Conservation (phyloP, 352 stramenopile genomes). For the Globisporangium megalacanthum region DNA sequence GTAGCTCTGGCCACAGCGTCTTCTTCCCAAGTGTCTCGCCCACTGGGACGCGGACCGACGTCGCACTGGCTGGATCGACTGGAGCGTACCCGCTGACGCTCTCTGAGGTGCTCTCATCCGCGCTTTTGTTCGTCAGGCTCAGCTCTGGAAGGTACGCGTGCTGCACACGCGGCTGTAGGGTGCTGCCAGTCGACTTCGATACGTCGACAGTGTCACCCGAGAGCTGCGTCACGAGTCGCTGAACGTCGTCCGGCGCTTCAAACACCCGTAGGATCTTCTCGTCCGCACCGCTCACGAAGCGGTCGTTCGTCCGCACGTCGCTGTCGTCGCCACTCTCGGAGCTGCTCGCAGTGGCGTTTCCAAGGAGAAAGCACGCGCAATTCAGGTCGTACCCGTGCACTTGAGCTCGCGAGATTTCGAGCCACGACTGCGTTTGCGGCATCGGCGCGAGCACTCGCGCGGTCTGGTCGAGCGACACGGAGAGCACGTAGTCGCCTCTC, state of each 20-base stretch:
- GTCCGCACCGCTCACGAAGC: slow-evolving; percentile 73
- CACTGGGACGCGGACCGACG: slow-evolving; percentile 34
- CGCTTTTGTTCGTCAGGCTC: slow-evolving; percentile 70
- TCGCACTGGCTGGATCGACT: slow-evolving; percentile 4
- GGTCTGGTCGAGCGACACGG: slow-evolving; percentile 72
- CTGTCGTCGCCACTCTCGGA: no score
- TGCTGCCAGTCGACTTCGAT: neutral
- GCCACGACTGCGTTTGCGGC: slow-evolving; percentile 19
- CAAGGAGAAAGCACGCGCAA: slow-evolving; percentile 50
- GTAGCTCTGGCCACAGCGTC: slow-evolving; percentile 70
- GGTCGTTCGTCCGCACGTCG: slow-evolving; percentile 17
- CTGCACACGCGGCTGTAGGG: slow-evolving; percentile 16
- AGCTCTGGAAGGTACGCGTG: slow-evolving; percentile 72
- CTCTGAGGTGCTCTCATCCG: slow-evolving; percentile 3
- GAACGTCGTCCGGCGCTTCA: slow-evolving; percentile 49
- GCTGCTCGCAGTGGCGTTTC: neutral
- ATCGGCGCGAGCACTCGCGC: slow-evolving; percentile 44
- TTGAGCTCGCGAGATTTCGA: slow-evolving; percentile 72
- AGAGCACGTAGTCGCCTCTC: slow-evolving; percentile 55
- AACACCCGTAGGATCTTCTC: slow-evolving; percentile 83
- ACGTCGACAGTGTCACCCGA: slow-evolving; percentile 3
- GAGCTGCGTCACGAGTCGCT: slow-evolving; percentile 23
- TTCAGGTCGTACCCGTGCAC: slow-evolving; percentile 83
- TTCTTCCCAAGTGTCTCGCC: slow-evolving; percentile 56
- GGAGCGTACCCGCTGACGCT: slow-evolving; percentile 20